Base-by-base conservation (phyloP, 257 asterid species). In the Eustoma russellianum region DNA sequence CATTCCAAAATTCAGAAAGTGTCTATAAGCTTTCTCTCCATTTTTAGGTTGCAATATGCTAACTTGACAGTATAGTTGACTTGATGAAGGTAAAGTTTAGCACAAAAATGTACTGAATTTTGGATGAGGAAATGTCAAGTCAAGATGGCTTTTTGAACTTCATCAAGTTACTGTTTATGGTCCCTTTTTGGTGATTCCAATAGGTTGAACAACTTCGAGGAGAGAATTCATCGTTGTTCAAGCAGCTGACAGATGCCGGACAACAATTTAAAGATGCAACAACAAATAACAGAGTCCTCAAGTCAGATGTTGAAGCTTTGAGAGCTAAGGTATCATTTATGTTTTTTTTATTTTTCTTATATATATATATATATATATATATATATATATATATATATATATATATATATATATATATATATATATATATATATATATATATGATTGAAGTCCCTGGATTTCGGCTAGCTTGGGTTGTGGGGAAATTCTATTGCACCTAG, bases 231-330 rank as follows among this genome's bases (percentile, higher is more conserved):
- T 40, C 85, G 5, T 51, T 80, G 82, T 80, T 72, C 71, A 79
- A 82, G 64, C 92, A 82, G 40, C 83, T 91, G 12, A 55, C 77
- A 0, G 81, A 73, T 64, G 95, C 92, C 46, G 54, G 78, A 17
- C 96, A 82, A 35, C 86, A 76, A 46, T 86, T 76, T 62, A 87
- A 82, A 69, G 96, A 83, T 33, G 65, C 98, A 13, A 72, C 78
- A 1, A 91, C 94, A 0, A 87, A 91, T 64, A 82, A 91, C 55
- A 77, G 96, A 47, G 96, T 91, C 63, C 89, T 91, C 48, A 78
- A 85, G 66, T 83, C 96, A 1, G 89, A 87, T 12, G 98, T 91
- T 7, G 96, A 87, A 75, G 98, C 95, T 46, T 80, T 91, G 46
- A 72, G 98, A 77, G 98, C 98, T 66, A 86, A 91, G 89, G 97